A percentile compares a stretch with the other conserved stretches of the same genome.
Conservation (phyloP, 2,329 filamentous ascomycete species). For the Aspergillus melleus region DNA sequence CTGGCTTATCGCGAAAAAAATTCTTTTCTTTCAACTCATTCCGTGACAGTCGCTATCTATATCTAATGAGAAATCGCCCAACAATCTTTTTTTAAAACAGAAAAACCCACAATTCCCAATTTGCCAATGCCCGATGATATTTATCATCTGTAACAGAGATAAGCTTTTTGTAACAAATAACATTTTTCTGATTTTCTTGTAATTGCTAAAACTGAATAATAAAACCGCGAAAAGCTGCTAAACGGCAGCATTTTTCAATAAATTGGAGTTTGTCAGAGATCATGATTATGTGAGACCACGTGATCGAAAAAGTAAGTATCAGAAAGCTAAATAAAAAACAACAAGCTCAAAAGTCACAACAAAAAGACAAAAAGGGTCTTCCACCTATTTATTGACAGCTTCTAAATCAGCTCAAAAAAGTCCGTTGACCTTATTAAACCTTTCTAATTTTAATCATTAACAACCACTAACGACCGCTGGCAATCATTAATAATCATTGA, state of each 20-base stretch:
- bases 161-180: too few relatives aligned
- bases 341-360: neutral
- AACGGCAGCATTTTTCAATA: too few relatives aligned
- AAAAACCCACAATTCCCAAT: conserved; percentile 1
- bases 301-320: neutral
- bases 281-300: neutral
- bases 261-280: neutral
- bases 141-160: too few relatives aligned
- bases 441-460: neutral
- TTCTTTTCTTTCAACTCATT: conserved; percentile 3
- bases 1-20: conserved; percentile 7
- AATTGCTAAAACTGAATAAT: too few relatives aligned
- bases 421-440: neutral
- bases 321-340: neutral
- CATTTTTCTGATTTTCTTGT: too few relatives aligned
- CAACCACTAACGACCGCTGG: neutral
- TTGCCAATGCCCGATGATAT: neutral
- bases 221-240: too few relatives aligned
- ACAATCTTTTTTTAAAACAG: neutral
- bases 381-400: conserved; percentile 2
- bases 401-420: neutral
- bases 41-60: conserved; percentile 7
- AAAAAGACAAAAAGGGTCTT: neutral
- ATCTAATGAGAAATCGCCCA: neutral
- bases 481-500: neutral